Conservation (phyloP, 139 green algal species). For the Medakamo hakoo region DNA sequence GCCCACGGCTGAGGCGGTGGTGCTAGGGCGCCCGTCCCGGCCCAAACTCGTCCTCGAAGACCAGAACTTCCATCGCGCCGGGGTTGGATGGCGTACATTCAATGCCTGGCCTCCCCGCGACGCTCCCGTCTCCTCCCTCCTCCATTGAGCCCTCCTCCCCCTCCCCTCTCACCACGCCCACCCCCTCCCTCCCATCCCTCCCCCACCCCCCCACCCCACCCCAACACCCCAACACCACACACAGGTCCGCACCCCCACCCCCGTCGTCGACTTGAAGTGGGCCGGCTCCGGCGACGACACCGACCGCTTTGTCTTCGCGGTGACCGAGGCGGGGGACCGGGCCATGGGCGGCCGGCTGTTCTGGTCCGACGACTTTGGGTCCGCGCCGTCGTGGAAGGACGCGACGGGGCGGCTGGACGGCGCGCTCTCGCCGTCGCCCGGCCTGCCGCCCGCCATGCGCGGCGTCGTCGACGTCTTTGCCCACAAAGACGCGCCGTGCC, state of each 20-base stretch:
- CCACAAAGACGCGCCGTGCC: slow-evolving; percentile 11
- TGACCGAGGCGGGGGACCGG: slow-evolving; percentile 11
- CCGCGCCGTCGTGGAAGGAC: slow-evolving; percentile 18
- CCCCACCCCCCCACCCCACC: no score
- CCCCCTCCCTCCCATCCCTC: no score
- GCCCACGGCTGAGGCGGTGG: no score
- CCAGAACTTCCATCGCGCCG: no score
- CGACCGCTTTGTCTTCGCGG: slow-evolving; percentile 19
- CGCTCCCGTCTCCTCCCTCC: no score
- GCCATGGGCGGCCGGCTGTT: slow-evolving; percentile 23
- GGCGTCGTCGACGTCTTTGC: slow-evolving; percentile 22
- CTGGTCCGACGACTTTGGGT: slow-evolving; percentile 21
- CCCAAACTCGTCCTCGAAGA: no score
- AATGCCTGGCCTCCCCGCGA: no score
- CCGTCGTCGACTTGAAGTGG: slow-evolving; percentile 4
- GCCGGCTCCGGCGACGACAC: neutral
- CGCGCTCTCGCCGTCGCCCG: neutral
- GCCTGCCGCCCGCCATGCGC: neutral
- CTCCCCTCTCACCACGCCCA: no score
- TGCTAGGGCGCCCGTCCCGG: no score
- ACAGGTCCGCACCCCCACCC: neutral
- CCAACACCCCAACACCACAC: no score
- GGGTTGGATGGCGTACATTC: no score
- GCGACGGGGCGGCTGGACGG: slow-evolving; percentile 12
- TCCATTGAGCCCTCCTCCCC: no score